Evolutionary conservation across 75 land plant genomes (phyloP).

Genomic region (Sequoiadendron giganteum): DNA sequence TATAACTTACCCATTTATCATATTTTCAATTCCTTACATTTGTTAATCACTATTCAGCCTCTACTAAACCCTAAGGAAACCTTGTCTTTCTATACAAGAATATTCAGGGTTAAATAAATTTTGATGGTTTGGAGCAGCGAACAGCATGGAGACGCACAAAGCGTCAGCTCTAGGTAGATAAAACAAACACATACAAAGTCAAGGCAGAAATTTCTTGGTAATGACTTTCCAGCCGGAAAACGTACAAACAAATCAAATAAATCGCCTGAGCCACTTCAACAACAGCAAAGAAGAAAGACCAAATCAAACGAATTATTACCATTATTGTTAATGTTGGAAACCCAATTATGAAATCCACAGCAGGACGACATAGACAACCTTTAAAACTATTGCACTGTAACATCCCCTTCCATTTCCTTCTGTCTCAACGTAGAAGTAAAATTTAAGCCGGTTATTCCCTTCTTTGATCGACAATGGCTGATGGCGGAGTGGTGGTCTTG

Average conservation of each 20-base stretch:
- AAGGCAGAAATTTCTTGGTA: neutral
- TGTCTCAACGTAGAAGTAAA: neutral
- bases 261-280: neutral
- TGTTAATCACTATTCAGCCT: too few species aligned
- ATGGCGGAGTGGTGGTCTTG: conserved; percentile 37
- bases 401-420: neutral
- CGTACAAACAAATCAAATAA: neutral
- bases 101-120: too few species aligned
- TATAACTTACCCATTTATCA: too few species aligned
- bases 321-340: neutral
- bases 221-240: neutral
- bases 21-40: too few species aligned
- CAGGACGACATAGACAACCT: neutral
- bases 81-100: too few species aligned
- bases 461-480: conserved; percentile 35
- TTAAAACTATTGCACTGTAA: neutral
- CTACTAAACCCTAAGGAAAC: too few species aligned
- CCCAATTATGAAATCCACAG: neutral
- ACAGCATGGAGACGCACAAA: too few species aligned
- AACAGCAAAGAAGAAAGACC: neutral
- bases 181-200: neutral
- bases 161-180: too few species aligned
- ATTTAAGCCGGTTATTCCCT: too few species aligned
- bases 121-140: too few species aligned
- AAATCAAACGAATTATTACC: neutral